Percentiles rank a stretch among this genome's conserved stretches.
Evolutionary conservation across 805 yeast genomes (phyloP).

Genomic region (Naumovozyma baii): DNA sequence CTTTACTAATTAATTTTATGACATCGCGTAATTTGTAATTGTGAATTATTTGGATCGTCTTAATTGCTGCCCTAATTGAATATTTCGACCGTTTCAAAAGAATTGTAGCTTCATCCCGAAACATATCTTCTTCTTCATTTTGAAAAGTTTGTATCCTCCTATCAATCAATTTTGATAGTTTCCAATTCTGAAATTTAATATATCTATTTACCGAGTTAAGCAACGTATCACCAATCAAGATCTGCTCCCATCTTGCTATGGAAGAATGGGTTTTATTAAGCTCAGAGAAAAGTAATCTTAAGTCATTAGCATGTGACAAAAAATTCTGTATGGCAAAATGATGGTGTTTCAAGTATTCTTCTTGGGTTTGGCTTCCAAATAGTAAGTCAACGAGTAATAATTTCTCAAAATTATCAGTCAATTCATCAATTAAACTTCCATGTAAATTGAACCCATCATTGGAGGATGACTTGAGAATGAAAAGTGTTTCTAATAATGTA

Average conservation of each 20-base stretch:
- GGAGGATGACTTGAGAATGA: too few relatives aligned
- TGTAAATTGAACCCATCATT: too few relatives aligned
- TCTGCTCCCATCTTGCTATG: not conserved
- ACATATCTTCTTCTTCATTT: too few relatives aligned
- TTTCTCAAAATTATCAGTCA: not conserved
- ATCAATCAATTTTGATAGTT: not conserved
- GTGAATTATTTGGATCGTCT: not conserved
- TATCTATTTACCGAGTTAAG: not conserved
- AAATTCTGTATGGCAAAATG: not conserved
- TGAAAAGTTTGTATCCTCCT: not conserved
- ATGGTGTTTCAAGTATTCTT: not conserved
- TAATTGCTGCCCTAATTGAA: not conserved
- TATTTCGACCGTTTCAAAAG: not conserved
- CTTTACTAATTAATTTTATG: not conserved
- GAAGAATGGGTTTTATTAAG: not conserved
- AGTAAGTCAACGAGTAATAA: not conserved
- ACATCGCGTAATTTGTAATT: not conserved
- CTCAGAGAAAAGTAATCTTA: not conserved
- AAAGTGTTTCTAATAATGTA: too few relatives aligned
- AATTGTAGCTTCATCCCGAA: not conserved
- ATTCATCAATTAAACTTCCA: too few relatives aligned
- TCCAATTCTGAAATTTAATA: not conserved
- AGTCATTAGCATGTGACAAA: not conserved
- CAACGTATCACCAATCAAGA: not conserved
- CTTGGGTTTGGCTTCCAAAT: not conserved